Conservation (phyloP, 345 rosid species). For the Cochlearia excelsa region DNA sequence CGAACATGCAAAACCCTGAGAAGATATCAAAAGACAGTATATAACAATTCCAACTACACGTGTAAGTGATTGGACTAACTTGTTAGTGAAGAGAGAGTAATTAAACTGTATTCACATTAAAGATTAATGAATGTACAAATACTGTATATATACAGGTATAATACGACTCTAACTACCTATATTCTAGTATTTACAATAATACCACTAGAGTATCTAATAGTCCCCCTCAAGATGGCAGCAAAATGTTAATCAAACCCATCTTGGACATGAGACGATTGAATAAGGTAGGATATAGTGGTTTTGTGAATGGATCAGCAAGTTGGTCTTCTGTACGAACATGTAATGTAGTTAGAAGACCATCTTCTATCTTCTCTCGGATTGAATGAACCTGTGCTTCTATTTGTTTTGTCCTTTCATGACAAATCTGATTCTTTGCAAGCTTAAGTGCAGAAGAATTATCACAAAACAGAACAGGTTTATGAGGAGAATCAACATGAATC, state of each 20-base stretch:
- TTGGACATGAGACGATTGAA: not conserved
- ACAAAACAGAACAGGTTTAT: not conserved
- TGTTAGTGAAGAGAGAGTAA: too few relatives aligned
- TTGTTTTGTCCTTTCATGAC: not conserved
- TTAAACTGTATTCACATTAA: too few relatives aligned
- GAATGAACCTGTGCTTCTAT: not conserved
- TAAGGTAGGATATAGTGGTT: not conserved
- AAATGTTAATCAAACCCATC: not conserved
- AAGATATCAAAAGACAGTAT: not conserved
- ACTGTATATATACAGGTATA: too few relatives aligned
- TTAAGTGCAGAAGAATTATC: not conserved
- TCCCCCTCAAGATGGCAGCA: not conserved
- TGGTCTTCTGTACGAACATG: not conserved
- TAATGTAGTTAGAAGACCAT: not conserved
- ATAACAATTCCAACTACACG: slow-evolving; percentile 18
- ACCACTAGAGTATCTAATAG: not conserved
- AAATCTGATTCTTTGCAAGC: not conserved
- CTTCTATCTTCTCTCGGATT: not conserved
- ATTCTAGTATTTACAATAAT: too few relatives aligned
- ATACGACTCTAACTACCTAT: too few relatives aligned
- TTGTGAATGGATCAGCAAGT: not conserved
- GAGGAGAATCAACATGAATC: not conserved
- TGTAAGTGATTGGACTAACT: slow-evolving; percentile 19
- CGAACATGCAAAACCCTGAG: not conserved
- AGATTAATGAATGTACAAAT: too few relatives aligned